Percentiles rank a stretch among this genome's conserved stretches.
These are phyloP conservation scores for Yarrowia sp. DNA, from an alignment of 805 yeast species.

Conservation along the genomic window DNA sequence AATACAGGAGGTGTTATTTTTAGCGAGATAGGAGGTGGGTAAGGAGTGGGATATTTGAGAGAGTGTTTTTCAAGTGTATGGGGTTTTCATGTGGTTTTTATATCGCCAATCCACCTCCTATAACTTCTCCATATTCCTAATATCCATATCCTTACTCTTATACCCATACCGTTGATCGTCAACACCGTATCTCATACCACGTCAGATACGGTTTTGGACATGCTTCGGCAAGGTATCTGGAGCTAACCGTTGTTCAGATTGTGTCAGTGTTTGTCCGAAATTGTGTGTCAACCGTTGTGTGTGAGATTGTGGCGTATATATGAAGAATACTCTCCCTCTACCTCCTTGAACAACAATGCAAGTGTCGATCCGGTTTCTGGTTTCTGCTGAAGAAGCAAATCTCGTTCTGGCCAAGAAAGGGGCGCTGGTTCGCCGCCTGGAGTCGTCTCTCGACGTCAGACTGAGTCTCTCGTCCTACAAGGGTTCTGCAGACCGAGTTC, in stretches of 20 bases:
- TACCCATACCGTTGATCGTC: not conserved
- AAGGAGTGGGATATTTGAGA: not conserved
- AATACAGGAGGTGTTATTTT: slow-evolving; percentile 6
- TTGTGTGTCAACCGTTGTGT: too few species aligned
- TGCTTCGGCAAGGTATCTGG: slow-evolving; percentile 3
- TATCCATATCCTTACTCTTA: too few species aligned
- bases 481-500: not conserved
- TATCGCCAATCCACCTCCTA: too few species aligned
- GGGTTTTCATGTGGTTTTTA: too few species aligned
- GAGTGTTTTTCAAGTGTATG: not conserved
- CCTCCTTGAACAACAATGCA: not conserved
- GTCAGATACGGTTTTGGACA: not conserved
- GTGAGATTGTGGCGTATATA: too few species aligned
- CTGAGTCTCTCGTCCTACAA: not conserved
- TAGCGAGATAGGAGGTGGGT: not conserved
- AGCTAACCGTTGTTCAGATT: not conserved
- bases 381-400: not conserved
- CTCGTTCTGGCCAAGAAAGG: not conserved
- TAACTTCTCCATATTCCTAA: not conserved
- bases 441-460: not conserved
- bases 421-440: not conserved
- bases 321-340: too few species aligned
- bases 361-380: not conserved
- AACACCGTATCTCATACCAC: too few species aligned
- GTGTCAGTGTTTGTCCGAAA: too few species aligned